Conservation (phyloP, 345 rosid species). For the Acer negundo region DNA sequence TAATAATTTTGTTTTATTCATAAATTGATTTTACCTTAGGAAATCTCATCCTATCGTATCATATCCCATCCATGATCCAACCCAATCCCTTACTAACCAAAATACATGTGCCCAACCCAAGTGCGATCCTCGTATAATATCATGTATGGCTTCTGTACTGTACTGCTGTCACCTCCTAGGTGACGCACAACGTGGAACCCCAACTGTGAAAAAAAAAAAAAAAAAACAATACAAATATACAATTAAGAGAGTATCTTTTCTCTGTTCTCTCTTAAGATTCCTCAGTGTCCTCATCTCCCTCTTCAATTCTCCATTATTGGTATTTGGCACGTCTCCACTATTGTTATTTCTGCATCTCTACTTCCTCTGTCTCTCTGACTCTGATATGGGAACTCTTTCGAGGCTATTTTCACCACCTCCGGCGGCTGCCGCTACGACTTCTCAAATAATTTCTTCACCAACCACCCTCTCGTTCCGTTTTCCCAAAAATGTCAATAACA, state of each 20-base stretch:
- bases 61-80: no score
- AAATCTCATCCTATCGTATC: no score
- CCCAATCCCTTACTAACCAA: no score
- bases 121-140: no score
- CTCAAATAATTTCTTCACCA: slow-evolving; percentile 10
- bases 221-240: no score
- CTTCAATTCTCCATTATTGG: background rate
- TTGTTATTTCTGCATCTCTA: background rate
- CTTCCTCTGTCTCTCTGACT: background rate
- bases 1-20: no score
- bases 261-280: slow-evolving; percentile 4
- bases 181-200: background rate
- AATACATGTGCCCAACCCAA: no score
- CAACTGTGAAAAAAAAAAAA: background rate
- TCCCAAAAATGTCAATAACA: slow-evolving; percentile 8
- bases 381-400: slow-evolving; percentile 34
- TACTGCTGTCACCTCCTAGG: no score
- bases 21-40: no score
- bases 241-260: slow-evolving; percentile 7
- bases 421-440: background rate
- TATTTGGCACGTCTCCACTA: background rate
- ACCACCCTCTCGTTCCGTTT: slow-evolving; percentile 5
- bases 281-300: slow-evolving; percentile 1
- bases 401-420: slow-evolving; percentile 29
- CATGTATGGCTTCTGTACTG: no score